phyloP scores from a whole-genome alignment of 768 basidiomycete genomes.

The Mycena maculata region DNA sequence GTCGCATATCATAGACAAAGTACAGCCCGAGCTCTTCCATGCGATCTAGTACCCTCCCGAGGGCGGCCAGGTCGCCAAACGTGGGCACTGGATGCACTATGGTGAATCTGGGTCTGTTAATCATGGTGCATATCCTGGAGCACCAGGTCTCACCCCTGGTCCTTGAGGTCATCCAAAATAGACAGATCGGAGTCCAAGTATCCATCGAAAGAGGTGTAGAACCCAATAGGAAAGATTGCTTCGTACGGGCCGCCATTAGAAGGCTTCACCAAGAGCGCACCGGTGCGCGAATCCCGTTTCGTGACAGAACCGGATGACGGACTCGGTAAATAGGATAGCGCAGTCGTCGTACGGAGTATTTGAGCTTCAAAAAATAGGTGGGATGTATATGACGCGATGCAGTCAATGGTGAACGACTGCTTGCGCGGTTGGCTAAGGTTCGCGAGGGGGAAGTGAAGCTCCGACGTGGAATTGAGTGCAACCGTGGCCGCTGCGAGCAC shows the following conservation, averaged over 20 bases:
- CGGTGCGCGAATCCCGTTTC: slow-evolving; percentile 61
- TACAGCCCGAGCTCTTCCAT: slow-evolving; percentile 65
- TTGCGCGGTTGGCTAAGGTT: slow-evolving; percentile 29
- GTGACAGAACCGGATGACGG: slow-evolving; percentile 53
- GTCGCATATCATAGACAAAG: slow-evolving; percentile 74
- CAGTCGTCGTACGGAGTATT: slow-evolving; percentile 10
- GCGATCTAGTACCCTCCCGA: slow-evolving; percentile 57
- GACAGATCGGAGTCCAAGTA: slow-evolving; percentile 55
- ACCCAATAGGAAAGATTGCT: slow-evolving; percentile 65
- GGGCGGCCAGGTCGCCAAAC: slow-evolving; percentile 57
- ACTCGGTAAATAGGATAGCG: slow-evolving; percentile 55
- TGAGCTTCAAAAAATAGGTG: neutral
- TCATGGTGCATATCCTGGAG: neutral
- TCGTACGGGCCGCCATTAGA: slow-evolving; percentile 35
- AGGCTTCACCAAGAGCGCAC: slow-evolving; percentile 54
- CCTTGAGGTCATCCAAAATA: slow-evolving; percentile 56
- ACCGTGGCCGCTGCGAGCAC: slow-evolving; percentile 4
- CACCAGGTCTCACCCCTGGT: slow-evolving; percentile 49
- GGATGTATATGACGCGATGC: slow-evolving; percentile 15
- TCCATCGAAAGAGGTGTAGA: slow-evolving; percentile 59
- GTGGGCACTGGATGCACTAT: slow-evolving; percentile 68
- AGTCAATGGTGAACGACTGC: slow-evolving; percentile 25
- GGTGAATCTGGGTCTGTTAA: slow-evolving; percentile 22
- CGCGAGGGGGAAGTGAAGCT: slow-evolving; percentile 31
- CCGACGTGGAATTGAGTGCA: slow-evolving; percentile 16